A percentile compares a stretch with the other conserved stretches of the same genome.
Evolutionary conservation across 257 asterid genomes (phyloP).

Genomic region (Solanum medicagineum): DNA sequence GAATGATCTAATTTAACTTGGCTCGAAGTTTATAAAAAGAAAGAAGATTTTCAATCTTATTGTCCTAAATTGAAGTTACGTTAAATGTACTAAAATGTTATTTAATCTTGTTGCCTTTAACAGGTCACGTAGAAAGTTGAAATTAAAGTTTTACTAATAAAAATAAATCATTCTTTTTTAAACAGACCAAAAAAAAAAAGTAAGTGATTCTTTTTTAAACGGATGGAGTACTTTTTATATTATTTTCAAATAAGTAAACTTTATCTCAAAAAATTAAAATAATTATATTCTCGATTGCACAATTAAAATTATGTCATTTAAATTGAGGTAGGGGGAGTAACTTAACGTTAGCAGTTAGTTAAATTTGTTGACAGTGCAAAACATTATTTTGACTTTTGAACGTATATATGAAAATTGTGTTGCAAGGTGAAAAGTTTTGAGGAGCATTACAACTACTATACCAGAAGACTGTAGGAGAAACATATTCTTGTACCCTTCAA

Average conservation of each 20-base stretch:
- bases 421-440: neutral
- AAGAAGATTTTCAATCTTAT: no score
- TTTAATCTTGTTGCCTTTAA: no score
- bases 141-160: no score
- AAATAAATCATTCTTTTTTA: no score
- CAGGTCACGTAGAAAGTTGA: no score
- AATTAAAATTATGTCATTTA: neutral
- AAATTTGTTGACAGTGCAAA: neutral
- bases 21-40: no score
- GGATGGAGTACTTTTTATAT: neutral
- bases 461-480: neutral
- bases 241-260: neutral
- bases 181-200: no score
- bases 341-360: neutral
- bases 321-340: neutral
- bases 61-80: no score
- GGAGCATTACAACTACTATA: neutral
- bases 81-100: no score
- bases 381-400: neutral
- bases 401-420: neutral
- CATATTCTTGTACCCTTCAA: neutral
- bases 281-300: neutral
- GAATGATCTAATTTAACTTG: no score
- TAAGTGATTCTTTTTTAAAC: no score
- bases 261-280: neutral